Conservation (phyloP, 2,329 filamentous ascomycete genomes). For the Trichoderma sp. region DNA sequence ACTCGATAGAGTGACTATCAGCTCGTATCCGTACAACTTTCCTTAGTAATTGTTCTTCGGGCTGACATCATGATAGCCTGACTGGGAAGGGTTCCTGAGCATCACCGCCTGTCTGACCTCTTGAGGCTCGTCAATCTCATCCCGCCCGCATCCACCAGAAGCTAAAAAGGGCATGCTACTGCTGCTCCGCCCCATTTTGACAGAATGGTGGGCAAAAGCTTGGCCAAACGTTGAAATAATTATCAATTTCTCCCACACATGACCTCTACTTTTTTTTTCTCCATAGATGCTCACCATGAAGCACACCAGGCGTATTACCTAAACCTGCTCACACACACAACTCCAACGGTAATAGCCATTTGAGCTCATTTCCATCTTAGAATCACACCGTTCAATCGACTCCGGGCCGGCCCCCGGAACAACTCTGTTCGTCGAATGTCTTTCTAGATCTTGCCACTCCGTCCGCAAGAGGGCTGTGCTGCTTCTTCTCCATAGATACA, state of each 20-base stretch:
- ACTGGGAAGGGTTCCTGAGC: constrained; percentile 5
- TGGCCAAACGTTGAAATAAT: not conserved
- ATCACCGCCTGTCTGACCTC: not conserved
- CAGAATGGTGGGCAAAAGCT: not conserved
- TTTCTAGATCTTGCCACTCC: not conserved
- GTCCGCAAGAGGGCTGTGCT: not conserved
- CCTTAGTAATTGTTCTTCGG: not conserved
- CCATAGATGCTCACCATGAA: not conserved
- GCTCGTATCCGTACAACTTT: not conserved
- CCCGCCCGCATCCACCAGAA: not conserved
- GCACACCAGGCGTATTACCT: not conserved
- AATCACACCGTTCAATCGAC: not conserved
- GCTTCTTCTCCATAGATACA: not conserved
- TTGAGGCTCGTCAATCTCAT: not conserved
- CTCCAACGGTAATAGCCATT: not conserved
- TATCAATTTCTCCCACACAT: not conserved
- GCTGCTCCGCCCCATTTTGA: not conserved
- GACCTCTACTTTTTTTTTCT: not conserved
- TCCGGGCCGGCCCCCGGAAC: not conserved
- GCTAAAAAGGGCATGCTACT: not conserved
- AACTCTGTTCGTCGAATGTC: not conserved
- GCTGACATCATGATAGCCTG: constrained; percentile 6
- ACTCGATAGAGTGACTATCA: not conserved
- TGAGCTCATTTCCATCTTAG: not conserved
- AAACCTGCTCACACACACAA: not conserved